Base-by-base conservation (phyloP, 228 moss, liverwort and hornwort species). In the Sphagnum fallax region DNA sequence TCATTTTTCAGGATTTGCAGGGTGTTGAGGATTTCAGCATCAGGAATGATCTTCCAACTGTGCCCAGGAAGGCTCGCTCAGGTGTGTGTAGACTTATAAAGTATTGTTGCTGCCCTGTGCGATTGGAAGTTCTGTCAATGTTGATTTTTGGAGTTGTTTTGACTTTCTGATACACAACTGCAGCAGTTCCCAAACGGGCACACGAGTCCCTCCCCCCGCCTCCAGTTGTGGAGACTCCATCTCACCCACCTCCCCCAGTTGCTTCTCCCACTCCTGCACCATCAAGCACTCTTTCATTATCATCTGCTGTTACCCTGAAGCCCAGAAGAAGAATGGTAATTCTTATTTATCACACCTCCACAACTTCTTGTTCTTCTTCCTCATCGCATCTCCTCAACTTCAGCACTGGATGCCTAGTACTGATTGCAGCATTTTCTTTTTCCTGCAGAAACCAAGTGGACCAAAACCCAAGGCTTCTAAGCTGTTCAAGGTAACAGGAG, bases 61-160 rank as follows among this genome's bases (percentile, higher is more conserved):
- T 97, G 51, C 97, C 93, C 0, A 87, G 97, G 66, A 97, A 97
- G 76, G 91, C 97, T 67, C 88, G 97, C 63, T 93, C 93, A 84
- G 97, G 97, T 97, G 64, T 70, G 55, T 55, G 9, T 55, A 8
- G 55, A 8, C 32, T 32, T 32, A 32, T 32, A 32, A 32, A 32
- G 32, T 32, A 32, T 32, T 32, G 32, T 32, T 32, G 32, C 32
- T 32, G 32, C 32, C 32, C 32, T 32, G 2, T 32, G 32, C 32
- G 32, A 32, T 32, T 32, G 32, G 32, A 32, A 32, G 32, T 32
- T 32, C 32, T 32, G 32, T 32, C 32, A 32, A 32, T 32, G 32
- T 32, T 32, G 32, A 32, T 32, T 32, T 32, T 32, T 32, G 32
- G 32, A 32, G 32, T 32, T 32, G 32, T 32, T 32, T 32, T 32